Conservation (phyloP, 2,329 filamentous ascomycete genomes). For the Penicillium hordei region DNA sequence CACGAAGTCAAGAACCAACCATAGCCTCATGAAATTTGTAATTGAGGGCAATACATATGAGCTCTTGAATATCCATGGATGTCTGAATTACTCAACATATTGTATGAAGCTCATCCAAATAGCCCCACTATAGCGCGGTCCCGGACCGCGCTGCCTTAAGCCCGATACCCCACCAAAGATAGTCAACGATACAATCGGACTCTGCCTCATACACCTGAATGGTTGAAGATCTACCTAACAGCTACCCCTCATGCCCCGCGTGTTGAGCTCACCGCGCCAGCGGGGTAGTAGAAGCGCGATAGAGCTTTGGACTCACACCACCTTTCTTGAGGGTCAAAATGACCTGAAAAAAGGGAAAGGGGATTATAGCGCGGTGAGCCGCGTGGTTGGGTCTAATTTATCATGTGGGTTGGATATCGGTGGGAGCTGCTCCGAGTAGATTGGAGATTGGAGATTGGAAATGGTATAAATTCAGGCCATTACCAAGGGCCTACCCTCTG, state of each 20-base stretch:
- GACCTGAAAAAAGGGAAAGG: not conserved
- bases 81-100: not conserved
- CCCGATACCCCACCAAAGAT: constrained; percentile 1
- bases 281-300: constrained; percentile 6
- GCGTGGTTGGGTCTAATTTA: not conserved
- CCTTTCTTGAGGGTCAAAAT: not conserved
- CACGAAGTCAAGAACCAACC: not conserved
- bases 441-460: not conserved
- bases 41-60: not conserved
- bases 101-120: not conserved
- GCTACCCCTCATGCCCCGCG: constrained; percentile 6
- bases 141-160: constrained; percentile 4
- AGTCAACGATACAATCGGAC: not conserved
- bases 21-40: not conserved
- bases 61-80: not conserved
- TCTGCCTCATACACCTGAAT: not conserved
- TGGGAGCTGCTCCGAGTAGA: not conserved
- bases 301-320: not conserved
- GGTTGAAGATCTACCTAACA: not conserved
- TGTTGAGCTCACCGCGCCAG: not conserved
- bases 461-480: constrained; percentile 55
- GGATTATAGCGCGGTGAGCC: not conserved
- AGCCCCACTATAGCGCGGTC: constrained; percentile 4
- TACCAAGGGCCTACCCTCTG: not conserved
- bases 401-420: not conserved